A percentile compares a stretch with the other conserved stretches of the same genome.
Evolutionary conservation across 2,329 filamentous ascomycete species (phyloP).

Genomic region (Periconia sp.): DNA sequence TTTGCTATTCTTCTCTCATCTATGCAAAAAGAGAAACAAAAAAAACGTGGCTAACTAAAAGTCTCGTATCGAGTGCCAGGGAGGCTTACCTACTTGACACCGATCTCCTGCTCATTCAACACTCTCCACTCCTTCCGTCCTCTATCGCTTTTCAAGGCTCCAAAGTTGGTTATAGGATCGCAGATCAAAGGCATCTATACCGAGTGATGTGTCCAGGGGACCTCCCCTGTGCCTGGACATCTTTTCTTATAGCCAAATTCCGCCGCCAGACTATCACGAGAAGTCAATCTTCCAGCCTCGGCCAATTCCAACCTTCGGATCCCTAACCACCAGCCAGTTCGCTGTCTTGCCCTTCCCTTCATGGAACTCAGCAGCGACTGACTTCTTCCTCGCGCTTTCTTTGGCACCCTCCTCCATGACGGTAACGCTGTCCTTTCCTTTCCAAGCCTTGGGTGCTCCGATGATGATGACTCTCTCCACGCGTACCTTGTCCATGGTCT

Average conservation of each 20-base stretch:
- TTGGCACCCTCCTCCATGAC: slow-evolving; percentile 62
- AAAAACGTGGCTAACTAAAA: too few species aligned
- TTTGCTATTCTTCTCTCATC: too few species aligned
- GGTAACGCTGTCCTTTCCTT: slow-evolving; percentile 62
- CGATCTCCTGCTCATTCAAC: too few species aligned
- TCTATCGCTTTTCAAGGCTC: too few species aligned
- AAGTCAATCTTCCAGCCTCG: slow-evolving; percentile 67
- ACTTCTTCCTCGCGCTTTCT: slow-evolving; percentile 45
- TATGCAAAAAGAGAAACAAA: too few species aligned
- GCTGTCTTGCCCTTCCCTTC: slow-evolving; percentile 57
- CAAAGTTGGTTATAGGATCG: too few species aligned
- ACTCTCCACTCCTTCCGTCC: too few species aligned
- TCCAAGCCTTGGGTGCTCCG: slow-evolving; percentile 75
- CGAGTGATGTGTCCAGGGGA: background rate
- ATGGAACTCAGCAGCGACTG: slow-evolving; percentile 63
- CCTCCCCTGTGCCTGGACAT: background rate
- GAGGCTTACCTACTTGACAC: too few species aligned
- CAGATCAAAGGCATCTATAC: too few species aligned
- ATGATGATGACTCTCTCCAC: slow-evolving; percentile 86
- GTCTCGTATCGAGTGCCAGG: too few species aligned
- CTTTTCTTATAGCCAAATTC: background rate
- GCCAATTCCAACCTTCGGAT: slow-evolving; percentile 63
- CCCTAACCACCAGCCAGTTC: slow-evolving; percentile 64
- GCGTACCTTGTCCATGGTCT: slow-evolving; percentile 73
- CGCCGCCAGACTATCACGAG: background rate